Conservation (phyloP, 805 yeast species). For the Pichia cephalocereana region DNA sequence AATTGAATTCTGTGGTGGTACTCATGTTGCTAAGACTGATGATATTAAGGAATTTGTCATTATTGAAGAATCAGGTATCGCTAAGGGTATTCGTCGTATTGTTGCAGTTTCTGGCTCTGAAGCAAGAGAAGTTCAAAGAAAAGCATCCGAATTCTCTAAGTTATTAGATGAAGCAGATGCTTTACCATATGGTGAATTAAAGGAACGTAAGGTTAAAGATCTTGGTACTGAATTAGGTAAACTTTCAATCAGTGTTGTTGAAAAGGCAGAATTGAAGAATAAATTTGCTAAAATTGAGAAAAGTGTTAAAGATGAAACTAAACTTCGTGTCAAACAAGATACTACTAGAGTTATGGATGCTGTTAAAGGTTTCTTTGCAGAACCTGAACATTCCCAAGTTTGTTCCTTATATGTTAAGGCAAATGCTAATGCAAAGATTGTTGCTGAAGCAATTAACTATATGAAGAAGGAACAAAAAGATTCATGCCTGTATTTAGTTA, state of each 20-base stretch:
- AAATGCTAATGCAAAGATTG: conserved; percentile 82
- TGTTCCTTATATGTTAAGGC: conserved; percentile 64
- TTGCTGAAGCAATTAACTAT: conserved; percentile 83
- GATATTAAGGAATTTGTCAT: conserved; percentile 88
- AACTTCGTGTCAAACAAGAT: conserved; percentile 82
- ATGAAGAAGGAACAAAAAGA: conserved; percentile 69
- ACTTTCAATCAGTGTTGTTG: conserved; percentile 70
- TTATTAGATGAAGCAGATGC: conserved; percentile 50
- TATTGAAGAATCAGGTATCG: conserved; percentile 93
- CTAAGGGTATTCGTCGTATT: conserved; percentile 97
- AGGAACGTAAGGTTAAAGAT: conserved; percentile 78
- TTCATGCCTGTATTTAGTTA: conserved; percentile 69
- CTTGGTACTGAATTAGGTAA: conserved; percentile 78
- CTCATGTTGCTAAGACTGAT: conserved; percentile 87
- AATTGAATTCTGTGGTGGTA: conserved; percentile 98
- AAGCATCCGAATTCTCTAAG: conserved; percentile 63
- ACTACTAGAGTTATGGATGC: conserved; percentile 70
- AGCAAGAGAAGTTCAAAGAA: conserved; percentile 82
- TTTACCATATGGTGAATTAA: conserved; percentile 62
- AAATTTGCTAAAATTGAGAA: conserved; percentile 76
- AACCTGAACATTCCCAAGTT: conserved; percentile 41
- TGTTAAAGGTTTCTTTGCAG: conserved; percentile 61
- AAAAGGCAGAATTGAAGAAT: conserved; percentile 66
- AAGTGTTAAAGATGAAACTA: conserved; percentile 77
- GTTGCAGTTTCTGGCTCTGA: conserved; percentile 93